Base-by-base conservation (phyloP, 768 basidiomycete genomes). In the Coprinopsis cinerea region DNA sequence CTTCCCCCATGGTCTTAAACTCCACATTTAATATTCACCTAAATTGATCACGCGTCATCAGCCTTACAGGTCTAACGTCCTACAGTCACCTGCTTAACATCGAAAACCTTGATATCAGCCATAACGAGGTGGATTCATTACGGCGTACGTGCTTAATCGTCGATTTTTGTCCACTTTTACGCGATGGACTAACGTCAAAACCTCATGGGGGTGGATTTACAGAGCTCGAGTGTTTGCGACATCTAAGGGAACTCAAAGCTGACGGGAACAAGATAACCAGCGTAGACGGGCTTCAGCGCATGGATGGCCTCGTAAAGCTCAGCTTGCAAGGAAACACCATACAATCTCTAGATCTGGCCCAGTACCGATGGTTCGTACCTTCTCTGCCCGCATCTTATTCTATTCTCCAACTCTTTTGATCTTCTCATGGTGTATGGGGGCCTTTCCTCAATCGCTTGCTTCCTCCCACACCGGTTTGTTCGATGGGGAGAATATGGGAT, bases 51-150 rank as follows among this genome's bases (percentile, higher is more conserved):
- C 46, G n/a, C 28, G 49, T 37, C 41, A 46, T 55, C 66, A 91
- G 90, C 57, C 75, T 98, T 57, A 88, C 90, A 58, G 79, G 82
- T 55, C 70, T 94, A 56, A 92, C 92, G 27, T 92, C 93, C 22
- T 95, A 91, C 67, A 76, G 77, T 62, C 92, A 97, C 66, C 73
- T 99, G 59, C 70, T 75, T 28, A 88, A 90, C 62, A 75, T 99
- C 35, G 91, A 93, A 67, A 81, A 78, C 59, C 76, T 99, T 60
- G 92, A 99, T 69, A 82, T 99, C 53, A 92, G 91, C 64, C 66
- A 81, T 60, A 98, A 98, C 65, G 79, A 89, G 55, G 76, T 98
- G 46, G 92, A 95, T 53, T 89, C 89, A 6, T 72, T 98, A 49
- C 78, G 75, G 43, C 91, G 91, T 95, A 66, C 69, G 90, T 83